Evolutionary conservation across 495 filamentous ascomycete genomes (phyloP), one percentile per base, ranked within the genome.

Genomic region (Cetradonia linearis): DNA sequence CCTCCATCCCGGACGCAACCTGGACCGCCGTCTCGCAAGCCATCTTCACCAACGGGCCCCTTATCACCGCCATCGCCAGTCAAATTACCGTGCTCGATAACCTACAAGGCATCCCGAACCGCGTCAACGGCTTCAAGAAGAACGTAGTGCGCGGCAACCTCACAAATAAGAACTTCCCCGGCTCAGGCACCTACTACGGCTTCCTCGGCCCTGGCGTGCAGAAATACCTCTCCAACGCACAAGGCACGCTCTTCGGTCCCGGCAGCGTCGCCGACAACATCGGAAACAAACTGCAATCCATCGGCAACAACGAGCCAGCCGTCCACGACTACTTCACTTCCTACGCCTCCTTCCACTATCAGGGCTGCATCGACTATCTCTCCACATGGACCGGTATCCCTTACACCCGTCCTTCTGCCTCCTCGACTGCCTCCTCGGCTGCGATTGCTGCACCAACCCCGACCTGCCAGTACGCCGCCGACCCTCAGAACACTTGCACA

Each of bases 321-420:
- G 28, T 62, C 36, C 28, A 62, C 25, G 5, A 50, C 8, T 62
- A 62, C 40, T 62, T 47, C 23, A 62, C 37, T 0, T 13, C 37
- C 8, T 62, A 56, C 20, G 52, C 59, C 3, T 40, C 14, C 2
- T 4, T 30, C 27, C 34, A 23, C 14, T 62, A 56, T 28, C 59
- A 62, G 18, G 59, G 53, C 16, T 20, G 14, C 23, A 56, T 62
- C 37, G 59, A 62, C 50, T 62, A 30, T 28, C 59, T 62, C 30
- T 55, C 48, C 3, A 61, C 48, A 18, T 61, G 50, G 59, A 42
- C 27, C 50, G 36, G 49, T 7, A 36, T 7, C 4, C 44, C n/a
- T 23, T 27, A 20, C n/a, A n/a, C 11, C 23, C 44, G 44, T n/a
- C 18, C 42, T n/a, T 11, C 44, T 16, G 14, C 37, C 1, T n/a